Percentiles rank a stretch among this genome's conserved stretches.
phyloP scores from a whole-genome alignment of 1,284 basidiomycete genomes.

The Fomitopsis palustris region DNA sequence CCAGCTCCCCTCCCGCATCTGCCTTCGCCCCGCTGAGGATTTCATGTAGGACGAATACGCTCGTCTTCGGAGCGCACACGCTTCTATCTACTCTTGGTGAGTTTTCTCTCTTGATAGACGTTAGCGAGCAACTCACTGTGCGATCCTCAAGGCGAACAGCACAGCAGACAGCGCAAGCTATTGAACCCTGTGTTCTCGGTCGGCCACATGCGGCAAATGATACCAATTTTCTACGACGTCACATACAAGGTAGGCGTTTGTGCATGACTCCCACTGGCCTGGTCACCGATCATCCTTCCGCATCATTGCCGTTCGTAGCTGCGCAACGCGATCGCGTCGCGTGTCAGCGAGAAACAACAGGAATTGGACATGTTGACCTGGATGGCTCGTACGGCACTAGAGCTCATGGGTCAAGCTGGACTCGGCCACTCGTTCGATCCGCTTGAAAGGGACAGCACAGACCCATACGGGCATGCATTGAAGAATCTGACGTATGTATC shows the following conservation, averaged over 20 bases:
- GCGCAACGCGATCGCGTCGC: constrained; percentile 15
- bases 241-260: background rate
- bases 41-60: background rate
- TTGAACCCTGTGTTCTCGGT: constrained; percentile 26
- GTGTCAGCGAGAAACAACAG: constrained; percentile 11
- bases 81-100: background rate
- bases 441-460: background rate
- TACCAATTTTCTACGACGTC: constrained; percentile 21
- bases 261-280: too few relatives aligned
- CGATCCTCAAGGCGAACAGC: constrained; percentile 14
- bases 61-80: constrained; percentile 10
- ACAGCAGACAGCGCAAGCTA: constrained; percentile 24
- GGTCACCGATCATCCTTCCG: background rate
- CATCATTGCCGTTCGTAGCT: constrained; percentile 6
- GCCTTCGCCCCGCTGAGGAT: too few relatives aligned
- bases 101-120: background rate
- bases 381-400: constrained; percentile 33
- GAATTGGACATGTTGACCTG: constrained; percentile 31
- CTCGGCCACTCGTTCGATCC: constrained; percentile 35
- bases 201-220: constrained; percentile 22
- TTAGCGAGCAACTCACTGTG: too few relatives aligned
- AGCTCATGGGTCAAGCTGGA: constrained; percentile 34
- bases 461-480: background rate
- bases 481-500: background rate
- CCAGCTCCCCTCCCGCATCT: background rate